Percentiles rank a stretch among this genome's conserved stretches.
Conservation (phyloP, 1,139 yeast genomes). For the Yamadazyma epiphylla region DNA sequence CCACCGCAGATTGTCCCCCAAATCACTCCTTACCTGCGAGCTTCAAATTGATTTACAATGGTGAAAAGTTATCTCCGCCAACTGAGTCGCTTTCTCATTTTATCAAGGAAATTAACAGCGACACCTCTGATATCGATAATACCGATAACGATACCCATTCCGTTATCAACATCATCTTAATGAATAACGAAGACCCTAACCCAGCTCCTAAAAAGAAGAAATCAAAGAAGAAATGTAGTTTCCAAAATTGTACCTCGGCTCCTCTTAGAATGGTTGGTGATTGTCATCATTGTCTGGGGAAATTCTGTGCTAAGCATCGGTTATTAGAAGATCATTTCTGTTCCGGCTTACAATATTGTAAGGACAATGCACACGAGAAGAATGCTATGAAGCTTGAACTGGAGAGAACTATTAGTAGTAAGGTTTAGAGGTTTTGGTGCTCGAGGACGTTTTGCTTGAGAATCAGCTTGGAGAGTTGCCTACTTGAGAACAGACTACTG, state of each 20-base stretch:
- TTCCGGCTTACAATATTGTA: slow-evolving; percentile 72
- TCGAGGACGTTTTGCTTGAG: too few species aligned
- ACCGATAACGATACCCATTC: slow-evolving; percentile 15
- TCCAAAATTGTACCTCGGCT: slow-evolving; percentile 56
- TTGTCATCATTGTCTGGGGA: slow-evolving; percentile 82
- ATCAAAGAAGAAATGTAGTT: slow-evolving; percentile 63
- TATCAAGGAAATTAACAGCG: not conserved
- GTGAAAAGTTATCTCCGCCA: slow-evolving; percentile 42
- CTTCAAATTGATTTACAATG: slow-evolving; percentile 50
- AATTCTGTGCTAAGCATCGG: slow-evolving; percentile 84
- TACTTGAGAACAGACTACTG: too few species aligned
- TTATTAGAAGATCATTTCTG: slow-evolving; percentile 83
- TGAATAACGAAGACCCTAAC: slow-evolving; percentile 32
- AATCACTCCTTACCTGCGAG: slow-evolving; percentile 30
- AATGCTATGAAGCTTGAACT: slow-evolving; percentile 38
- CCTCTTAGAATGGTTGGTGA: slow-evolving; percentile 86
- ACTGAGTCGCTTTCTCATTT: not conserved
- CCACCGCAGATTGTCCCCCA: slow-evolving; percentile 39
- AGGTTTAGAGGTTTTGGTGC: too few species aligned
- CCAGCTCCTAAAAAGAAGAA: slow-evolving; percentile 35
- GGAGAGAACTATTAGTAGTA: slow-evolving; percentile 36
- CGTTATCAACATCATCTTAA: slow-evolving; percentile 38
- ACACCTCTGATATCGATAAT: too few species aligned
- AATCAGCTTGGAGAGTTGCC: too few species aligned
- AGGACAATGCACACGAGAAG: slow-evolving; percentile 66